Conservation (phyloP, 441 rosid species). For the Adansonia madagascariensis region DNA sequence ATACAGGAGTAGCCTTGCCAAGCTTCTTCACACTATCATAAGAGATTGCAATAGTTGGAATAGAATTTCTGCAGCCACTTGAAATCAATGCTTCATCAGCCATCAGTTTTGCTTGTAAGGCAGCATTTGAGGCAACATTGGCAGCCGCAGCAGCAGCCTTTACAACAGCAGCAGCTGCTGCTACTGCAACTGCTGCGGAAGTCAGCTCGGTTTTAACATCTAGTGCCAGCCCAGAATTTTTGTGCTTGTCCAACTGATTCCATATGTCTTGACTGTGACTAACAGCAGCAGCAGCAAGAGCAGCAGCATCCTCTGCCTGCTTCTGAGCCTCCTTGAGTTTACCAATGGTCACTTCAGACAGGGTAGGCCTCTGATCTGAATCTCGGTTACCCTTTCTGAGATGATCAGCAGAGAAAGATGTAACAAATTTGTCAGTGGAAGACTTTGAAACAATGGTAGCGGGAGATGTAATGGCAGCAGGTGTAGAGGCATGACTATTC, state of each 20-base stretch:
- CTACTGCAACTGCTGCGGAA: constrained; percentile 78
- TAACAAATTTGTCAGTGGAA: constrained; percentile 43
- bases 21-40: constrained; percentile 40
- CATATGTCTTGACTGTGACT: constrained; percentile 69
- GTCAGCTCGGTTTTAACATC: constrained; percentile 72
- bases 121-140: constrained; percentile 91
- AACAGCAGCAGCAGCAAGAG: constrained; percentile 77
- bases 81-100: constrained; percentile 78
- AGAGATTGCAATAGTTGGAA: constrained; percentile 38
- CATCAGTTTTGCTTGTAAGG: constrained; percentile 91
- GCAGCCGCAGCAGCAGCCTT: constrained; percentile 98
- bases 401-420: constrained; percentile 50
- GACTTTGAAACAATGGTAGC: constrained; percentile 48
- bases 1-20: constrained; percentile 59
- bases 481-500: constrained; percentile 39
- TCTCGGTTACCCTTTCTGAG: constrained; percentile 40
- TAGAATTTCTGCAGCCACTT: constrained; percentile 33
- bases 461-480: constrained; percentile 50
- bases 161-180: constrained; percentile 96
- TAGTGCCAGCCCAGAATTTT: constrained; percentile 51
- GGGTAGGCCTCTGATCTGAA: constrained; percentile 44
- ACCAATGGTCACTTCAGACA: constrained; percentile 66
- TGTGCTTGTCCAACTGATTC: constrained; percentile 71
- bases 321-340: constrained; percentile 73
- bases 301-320: constrained; percentile 88